Evolutionary conservation across 2,329 filamentous ascomycete species (phyloP).

Genomic region (Diplodia corticola): DNA sequence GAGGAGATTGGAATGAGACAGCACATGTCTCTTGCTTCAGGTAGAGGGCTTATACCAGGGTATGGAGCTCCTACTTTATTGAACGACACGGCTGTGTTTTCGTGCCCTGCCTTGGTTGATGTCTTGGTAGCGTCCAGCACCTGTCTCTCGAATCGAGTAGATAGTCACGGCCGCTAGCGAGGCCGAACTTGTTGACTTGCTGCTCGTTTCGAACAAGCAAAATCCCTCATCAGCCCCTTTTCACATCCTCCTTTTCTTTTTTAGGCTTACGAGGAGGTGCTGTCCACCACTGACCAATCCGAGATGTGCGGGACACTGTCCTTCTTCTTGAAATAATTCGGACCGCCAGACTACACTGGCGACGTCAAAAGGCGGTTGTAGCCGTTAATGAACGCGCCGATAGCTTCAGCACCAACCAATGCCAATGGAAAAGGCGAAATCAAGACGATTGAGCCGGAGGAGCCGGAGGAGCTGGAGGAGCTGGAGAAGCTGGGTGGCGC

Average conservation of each 20-base stretch:
- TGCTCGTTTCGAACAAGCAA: not conserved
- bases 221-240: not conserved
- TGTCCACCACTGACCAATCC: slow-evolving; percentile 6
- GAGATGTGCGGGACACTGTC: not conserved
- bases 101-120: too few species aligned
- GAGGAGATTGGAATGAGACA: too few species aligned
- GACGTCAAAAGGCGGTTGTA: not conserved
- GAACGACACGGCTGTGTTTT: too few species aligned
- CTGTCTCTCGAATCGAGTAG: not conserved
- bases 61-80: too few species aligned
- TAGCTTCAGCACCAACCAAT: slow-evolving; percentile 1
- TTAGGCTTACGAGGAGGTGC: not conserved
- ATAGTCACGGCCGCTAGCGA: not conserved
- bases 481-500: slow-evolving; percentile 44
- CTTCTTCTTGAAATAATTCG: not conserved
- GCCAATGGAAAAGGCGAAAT: slow-evolving; percentile 26
- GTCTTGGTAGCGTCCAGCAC: not conserved
- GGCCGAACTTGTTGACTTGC: not conserved
- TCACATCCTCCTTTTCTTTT: not conserved
- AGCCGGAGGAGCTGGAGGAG: too few species aligned
- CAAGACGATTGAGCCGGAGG: slow-evolving; percentile 45
- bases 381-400: not conserved
- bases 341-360: not conserved
- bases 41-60: too few species aligned
- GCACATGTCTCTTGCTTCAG: too few species aligned